Percentiles rank a stretch among this genome's conserved stretches.
Evolutionary conservation across 768 basidiomycete genomes (phyloP).

Genomic region (Xerocomus potaroensis): DNA sequence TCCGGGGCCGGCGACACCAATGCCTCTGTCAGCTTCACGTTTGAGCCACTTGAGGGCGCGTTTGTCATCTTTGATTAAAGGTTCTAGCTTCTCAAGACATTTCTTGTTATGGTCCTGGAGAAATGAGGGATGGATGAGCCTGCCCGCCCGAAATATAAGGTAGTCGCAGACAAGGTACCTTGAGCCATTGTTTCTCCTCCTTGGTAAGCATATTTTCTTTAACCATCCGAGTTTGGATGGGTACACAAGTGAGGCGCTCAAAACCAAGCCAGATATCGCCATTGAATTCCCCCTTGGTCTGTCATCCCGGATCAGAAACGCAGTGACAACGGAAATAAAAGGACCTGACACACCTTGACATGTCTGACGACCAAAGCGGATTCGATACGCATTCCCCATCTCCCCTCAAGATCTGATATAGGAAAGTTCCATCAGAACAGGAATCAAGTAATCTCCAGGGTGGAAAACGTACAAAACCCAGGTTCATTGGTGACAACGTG

Average conservation of each 20-base stretch:
- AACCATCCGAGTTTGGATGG: constrained; percentile 89
- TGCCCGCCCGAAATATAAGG: neutral
- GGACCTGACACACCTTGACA: constrained; percentile 36
- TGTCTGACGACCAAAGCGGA: constrained; percentile 74
- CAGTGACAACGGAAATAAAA: constrained; percentile 6
- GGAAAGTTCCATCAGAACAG: constrained; percentile 12
- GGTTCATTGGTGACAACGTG: constrained; percentile 94
- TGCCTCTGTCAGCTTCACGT: constrained; percentile 69
- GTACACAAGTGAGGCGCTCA: constrained; percentile 89
- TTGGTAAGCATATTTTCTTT: constrained; percentile 79
- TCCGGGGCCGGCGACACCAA: constrained; percentile 60
- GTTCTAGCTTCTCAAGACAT: constrained; percentile 61
- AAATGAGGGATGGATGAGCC: constrained; percentile 10
- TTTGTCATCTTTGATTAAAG: constrained; percentile 70
- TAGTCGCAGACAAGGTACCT: constrained; percentile 39
- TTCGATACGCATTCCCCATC: constrained; percentile 92
- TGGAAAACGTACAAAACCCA: constrained; percentile 68
- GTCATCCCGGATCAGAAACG: constrained; percentile 10
- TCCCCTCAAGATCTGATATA: constrained; percentile 60
- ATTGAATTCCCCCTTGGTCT: constrained; percentile 72
- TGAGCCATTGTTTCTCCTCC: constrained; percentile 85
- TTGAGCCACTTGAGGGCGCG: constrained; percentile 78
- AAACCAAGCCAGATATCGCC: constrained; percentile 84
- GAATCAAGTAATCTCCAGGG: constrained; percentile 8
- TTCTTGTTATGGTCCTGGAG: constrained; percentile 76